Conservation (phyloP, 1,284 basidiomycete genomes). For the Singerocomus inundabilis region DNA sequence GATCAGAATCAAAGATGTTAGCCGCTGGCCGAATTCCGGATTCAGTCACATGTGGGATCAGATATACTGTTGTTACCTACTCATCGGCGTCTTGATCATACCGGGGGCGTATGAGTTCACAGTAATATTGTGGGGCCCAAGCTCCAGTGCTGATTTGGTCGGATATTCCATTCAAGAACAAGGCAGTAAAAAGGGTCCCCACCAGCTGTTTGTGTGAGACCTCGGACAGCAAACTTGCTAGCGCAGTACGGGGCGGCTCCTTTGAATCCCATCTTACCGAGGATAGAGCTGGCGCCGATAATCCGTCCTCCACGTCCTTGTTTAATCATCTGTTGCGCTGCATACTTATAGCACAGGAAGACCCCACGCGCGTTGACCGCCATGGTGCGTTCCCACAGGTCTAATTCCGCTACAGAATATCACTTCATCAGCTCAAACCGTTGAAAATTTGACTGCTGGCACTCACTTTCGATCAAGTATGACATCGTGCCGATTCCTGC, state of each 20-base stretch:
- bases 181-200: background rate
- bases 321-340: slow-evolving; percentile 34
- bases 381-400: slow-evolving; percentile 24
- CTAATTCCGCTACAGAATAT: slow-evolving; percentile 13
- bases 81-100: slow-evolving; percentile 10
- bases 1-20: background rate
- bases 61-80: slow-evolving; percentile 1
- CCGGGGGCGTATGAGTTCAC: slow-evolving; percentile 25
- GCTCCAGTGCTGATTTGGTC: slow-evolving; percentile 21
- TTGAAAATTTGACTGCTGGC: too few relatives aligned
- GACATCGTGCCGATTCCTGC: background rate
- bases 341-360: slow-evolving; percentile 35
- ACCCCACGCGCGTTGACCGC: slow-evolving; percentile 29
- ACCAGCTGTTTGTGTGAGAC: slow-evolving; percentile 29
- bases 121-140: slow-evolving; percentile 28
- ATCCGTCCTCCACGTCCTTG: slow-evolving; percentile 39
- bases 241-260: slow-evolving; percentile 17
- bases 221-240: slow-evolving; percentile 34
- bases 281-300: slow-evolving; percentile 32
- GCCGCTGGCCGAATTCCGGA: background rate
- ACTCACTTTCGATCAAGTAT: slow-evolving; percentile 1
- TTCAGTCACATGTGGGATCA: background rate
- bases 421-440: background rate
- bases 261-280: slow-evolving; percentile 18
- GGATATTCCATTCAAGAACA: background rate